A percentile compares a stretch with the other conserved stretches of the same genome.
These are phyloP conservation scores for Peronosclerospora sorghi DNA, from an alignment of 352 stramenopile species.

Conservation along the genomic window DNA sequence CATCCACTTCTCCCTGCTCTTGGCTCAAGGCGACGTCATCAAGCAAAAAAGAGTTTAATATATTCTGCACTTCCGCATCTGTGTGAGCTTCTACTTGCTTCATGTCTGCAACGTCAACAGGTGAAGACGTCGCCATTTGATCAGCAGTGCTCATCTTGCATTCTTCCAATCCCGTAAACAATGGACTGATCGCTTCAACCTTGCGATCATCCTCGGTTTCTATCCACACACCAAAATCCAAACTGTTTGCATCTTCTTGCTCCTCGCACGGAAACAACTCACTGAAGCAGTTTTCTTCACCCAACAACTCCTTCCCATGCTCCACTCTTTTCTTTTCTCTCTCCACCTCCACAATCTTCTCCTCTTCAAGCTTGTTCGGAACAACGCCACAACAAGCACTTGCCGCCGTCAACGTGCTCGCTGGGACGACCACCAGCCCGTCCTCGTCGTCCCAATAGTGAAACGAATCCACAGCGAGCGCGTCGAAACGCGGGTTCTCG, in stretches of 20 bases:
- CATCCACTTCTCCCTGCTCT: constrained; percentile 5
- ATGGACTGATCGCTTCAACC: constrained; percentile 23
- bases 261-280: constrained; percentile 47
- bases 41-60: constrained; percentile 1
- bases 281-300: constrained; percentile 40
- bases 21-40: constrained; percentile 1
- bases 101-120: constrained; percentile 8
- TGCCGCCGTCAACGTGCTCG: constrained; percentile 7
- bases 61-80: not conserved
- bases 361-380: constrained; percentile 14
- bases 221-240: constrained; percentile 40
- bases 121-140: constrained; percentile 4
- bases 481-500: constrained; percentile 12
- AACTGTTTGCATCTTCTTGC: constrained; percentile 20
- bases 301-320: constrained; percentile 29
- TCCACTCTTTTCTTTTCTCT: constrained; percentile 7
- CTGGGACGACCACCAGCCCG: constrained; percentile 2
- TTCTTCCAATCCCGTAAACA: constrained; percentile 32
- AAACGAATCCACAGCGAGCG: constrained; percentile 3
- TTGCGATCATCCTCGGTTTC: constrained; percentile 42
- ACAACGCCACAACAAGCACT: constrained; percentile 3
- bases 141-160: constrained; percentile 5
- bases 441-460: constrained; percentile 6
- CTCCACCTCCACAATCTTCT: constrained; percentile 3
- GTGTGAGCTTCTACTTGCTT: constrained; percentile 9